These are phyloP conservation scores for Tremellales sp. DNA, from an alignment of 1,284 basidiomycete species.

Conservation along the genomic window DNA sequence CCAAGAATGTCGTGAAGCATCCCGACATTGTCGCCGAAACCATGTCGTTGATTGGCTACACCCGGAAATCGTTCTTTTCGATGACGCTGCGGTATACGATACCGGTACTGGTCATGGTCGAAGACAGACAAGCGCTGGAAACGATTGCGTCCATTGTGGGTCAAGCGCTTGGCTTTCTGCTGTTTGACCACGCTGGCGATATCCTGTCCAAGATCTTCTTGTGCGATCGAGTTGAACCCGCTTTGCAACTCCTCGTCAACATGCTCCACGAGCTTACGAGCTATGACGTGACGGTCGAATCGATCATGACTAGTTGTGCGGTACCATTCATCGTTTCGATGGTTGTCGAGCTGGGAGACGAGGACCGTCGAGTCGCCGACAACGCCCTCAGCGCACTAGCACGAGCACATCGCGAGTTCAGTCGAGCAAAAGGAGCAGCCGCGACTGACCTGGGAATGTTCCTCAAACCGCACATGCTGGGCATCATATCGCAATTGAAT, in stretches of 20 bases:
- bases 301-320: conserved; percentile 58
- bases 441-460: conserved; percentile 57
- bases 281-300: conserved; percentile 10
- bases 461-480: conserved; percentile 71
- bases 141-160: conserved; percentile 53
- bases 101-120: conserved; percentile 64
- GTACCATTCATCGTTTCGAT: conserved; percentile 67
- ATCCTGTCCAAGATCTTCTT: conserved; percentile 72
- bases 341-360: conserved; percentile 70
- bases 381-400: conserved; percentile 62
- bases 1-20: conserved; percentile 58
- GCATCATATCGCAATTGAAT: conserved; percentile 73
- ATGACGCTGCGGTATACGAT: conserved; percentile 64
- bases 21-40: conserved; percentile 50
- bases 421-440: conserved; percentile 15
- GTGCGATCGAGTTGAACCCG: conserved; percentile 56
- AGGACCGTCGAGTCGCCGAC: conserved; percentile 44
- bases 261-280: conserved; percentile 44
- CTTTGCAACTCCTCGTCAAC: conserved; percentile 61
- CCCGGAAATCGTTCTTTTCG: conserved; percentile 60
- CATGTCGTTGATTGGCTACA: conserved; percentile 39
- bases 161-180: conserved; percentile 56
- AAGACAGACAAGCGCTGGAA: conserved; percentile 54
- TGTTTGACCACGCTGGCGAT: conserved; percentile 60
- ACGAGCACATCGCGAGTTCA: conserved; percentile 51